phyloP scores from a whole-genome alignment of 108 stramenopile species.

The Fragilariopsis cylindrus region DNA sequence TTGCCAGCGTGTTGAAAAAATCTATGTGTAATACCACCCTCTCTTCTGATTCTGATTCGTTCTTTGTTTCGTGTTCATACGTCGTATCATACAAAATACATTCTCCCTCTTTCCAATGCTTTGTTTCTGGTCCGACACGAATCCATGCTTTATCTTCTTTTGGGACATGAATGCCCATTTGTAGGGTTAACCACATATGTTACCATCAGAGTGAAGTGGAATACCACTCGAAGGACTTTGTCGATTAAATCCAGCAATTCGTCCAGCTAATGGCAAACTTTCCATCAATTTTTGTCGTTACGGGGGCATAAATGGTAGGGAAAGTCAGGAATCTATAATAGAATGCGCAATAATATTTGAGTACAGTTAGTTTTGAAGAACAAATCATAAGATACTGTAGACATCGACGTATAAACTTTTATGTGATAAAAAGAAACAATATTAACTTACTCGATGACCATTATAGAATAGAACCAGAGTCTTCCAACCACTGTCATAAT shows the following conservation, averaged over 20 bases:
- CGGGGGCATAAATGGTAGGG: slow-evolving; percentile 87
- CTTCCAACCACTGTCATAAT: slow-evolving; percentile 86
- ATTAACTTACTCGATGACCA: slow-evolving; percentile 49
- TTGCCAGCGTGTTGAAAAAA: slow-evolving; percentile 81
- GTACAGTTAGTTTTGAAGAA: too few species aligned
- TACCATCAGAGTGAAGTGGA: slow-evolving; percentile 81
- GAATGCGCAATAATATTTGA: too few species aligned
- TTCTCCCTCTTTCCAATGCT: slow-evolving; percentile 63
- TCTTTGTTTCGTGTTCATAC: slow-evolving; percentile 83
- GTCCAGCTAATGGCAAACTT: slow-evolving; percentile 77
- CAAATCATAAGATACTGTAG: too few species aligned
- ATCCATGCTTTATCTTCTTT: slow-evolving; percentile 58
- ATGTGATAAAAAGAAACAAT: too few species aligned
- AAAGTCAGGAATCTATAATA: slow-evolving; percentile 58
- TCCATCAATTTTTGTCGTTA: slow-evolving; percentile 77
- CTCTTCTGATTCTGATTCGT: slow-evolving; percentile 68
- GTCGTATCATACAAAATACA: slow-evolving; percentile 87
- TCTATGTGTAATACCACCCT: slow-evolving; percentile 87
- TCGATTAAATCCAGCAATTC: slow-evolving; percentile 87
- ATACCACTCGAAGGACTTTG: slow-evolving; percentile 79
- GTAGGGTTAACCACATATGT: slow-evolving; percentile 90
- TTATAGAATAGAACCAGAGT: slow-evolving; percentile 86
- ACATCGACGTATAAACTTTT: too few species aligned
- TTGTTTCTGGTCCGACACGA: slow-evolving; percentile 76
- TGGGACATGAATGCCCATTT: slow-evolving; percentile 75